These are phyloP conservation scores for Suillus paluster DNA, from an alignment of 768 basidiomycete species.

Conservation along the genomic window DNA sequence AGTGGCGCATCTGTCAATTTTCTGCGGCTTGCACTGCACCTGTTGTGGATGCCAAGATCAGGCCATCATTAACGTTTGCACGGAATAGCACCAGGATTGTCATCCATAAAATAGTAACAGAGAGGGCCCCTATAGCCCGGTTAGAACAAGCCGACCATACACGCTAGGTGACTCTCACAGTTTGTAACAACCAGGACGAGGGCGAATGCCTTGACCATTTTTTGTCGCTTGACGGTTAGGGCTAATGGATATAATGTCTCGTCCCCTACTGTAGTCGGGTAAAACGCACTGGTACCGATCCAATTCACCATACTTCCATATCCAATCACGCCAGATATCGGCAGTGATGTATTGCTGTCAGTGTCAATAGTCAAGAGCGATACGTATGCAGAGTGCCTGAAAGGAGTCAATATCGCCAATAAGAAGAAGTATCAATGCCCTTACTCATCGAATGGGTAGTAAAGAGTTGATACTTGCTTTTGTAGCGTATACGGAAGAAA, in stretches of 20 bases:
- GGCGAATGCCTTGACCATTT: slow-evolving; percentile 9
- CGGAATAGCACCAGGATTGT: slow-evolving; percentile 9
- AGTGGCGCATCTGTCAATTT: not conserved
- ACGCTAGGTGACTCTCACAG: not conserved
- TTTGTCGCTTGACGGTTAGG: slow-evolving; percentile 4
- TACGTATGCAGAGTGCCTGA: slow-evolving; percentile 3
- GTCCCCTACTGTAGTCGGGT: not conserved
- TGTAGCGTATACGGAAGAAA: slow-evolving; percentile 11
- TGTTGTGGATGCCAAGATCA: slow-evolving; percentile 7
- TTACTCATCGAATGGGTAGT: slow-evolving; percentile 11
- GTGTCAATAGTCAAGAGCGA: slow-evolving; percentile 9
- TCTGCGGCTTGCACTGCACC: not conserved
- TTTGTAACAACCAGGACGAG: slow-evolving; percentile 6
- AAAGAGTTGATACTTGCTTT: slow-evolving; percentile 7
- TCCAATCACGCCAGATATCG: slow-evolving; percentile 6
- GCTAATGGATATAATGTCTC: slow-evolving; percentile 2
- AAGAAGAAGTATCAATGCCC: not conserved
- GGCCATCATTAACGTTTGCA: slow-evolving; percentile 1
- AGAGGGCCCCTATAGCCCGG: slow-evolving; percentile 1
- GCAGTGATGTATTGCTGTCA: slow-evolving; percentile 1
- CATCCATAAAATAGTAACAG: slow-evolving; percentile 9
- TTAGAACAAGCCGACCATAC: not conserved
- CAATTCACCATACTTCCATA: slow-evolving; percentile 12
- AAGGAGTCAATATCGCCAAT: not conserved
- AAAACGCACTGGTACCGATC: slow-evolving; percentile 4